Evolutionary conservation across 805 yeast species (phyloP).

Genomic region (Ogataea minuta): DNA sequence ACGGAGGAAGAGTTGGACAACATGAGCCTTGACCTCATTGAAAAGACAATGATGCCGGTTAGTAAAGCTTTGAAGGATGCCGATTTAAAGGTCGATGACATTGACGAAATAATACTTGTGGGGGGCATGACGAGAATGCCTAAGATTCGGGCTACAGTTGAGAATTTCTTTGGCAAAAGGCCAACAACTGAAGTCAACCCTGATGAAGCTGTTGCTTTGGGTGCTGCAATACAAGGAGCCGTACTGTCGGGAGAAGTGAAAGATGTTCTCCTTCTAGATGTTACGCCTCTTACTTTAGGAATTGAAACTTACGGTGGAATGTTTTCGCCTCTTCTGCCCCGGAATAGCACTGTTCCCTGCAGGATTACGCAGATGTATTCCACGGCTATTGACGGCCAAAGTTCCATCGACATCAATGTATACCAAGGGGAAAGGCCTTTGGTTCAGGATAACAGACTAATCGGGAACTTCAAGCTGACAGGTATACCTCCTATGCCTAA

Average conservation of each 20-base stretch:
- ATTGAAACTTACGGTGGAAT: conserved; percentile 97
- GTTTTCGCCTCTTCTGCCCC: conserved; percentile 80
- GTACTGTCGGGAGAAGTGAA: conserved; percentile 93
- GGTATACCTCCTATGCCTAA: conserved; percentile 91
- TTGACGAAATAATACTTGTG: conserved; percentile 79
- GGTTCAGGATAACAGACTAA: conserved; percentile 91
- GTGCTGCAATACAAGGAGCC: conserved; percentile 98
- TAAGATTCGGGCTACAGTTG: conserved; percentile 75
- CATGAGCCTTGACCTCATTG: conserved; percentile 56
- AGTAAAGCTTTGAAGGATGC: conserved; percentile 84
- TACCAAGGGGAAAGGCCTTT: conserved; percentile 98
- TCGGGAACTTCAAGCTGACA: conserved; percentile 88
- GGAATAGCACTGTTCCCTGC: conserved; percentile 94
- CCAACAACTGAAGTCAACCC: conserved; percentile 94
- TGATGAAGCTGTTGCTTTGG: conserved; percentile 91
- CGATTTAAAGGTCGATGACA: conserved; percentile 57
- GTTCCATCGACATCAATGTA: conserved; percentile 91
- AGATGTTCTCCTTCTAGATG: conserved; percentile 86
- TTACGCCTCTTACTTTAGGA: conserved; percentile 85
- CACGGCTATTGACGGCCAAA: conserved; percentile 93
- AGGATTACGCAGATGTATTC: conserved; percentile 91
- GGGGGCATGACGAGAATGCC: conserved; percentile 96
- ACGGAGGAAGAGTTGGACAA: conserved; percentile 52
- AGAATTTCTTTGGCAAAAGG: conserved; percentile 71
- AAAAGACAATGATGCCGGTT: conserved; percentile 72